Base-by-base conservation (phyloP, 257 asterid species). In the Echites panduratus region DNA sequence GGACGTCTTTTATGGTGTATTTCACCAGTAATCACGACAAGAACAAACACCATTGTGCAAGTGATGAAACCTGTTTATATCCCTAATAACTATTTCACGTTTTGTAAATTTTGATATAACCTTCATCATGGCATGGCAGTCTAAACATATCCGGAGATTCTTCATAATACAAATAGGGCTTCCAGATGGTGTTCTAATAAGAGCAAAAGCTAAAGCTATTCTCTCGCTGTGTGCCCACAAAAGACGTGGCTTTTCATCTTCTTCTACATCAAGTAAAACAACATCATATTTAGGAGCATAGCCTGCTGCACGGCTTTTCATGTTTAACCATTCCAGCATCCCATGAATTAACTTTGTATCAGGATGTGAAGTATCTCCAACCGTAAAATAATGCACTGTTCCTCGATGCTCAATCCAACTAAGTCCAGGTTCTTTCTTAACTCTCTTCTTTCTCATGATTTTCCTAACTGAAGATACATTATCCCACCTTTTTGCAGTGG, bases 181-280 rank as follows among this genome's bases (percentile, higher is more conserved):
- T 76, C 92, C 88, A 10, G 84, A 72, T 27, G 95, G 90, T 63
- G 77, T 84, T 82, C 89, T 81, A 53, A 88, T 45, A 65, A 93
- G 90, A 70, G 96, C 94, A 83, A 79, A 93, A 69, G 96, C 94
- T 76, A 93, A 75, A 79, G 98, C 96, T 74, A 91, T 78, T 77
- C 97, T 89, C 79, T 93, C 98, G 68, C 98, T 93, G 74, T 93
- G 98, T 52, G 80, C 75, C 98, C 98, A 91, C 77, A 91, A 82
- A n/a, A 91, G 86, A 27, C 91, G 91, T 11, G 82, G 81, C 84
- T 93, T 93, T 65, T 93, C 96, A 76, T 89, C 98, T 74, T 93
- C 96, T 44, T 89, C 98, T 67, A 93, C 96, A 79, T 89, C 94
- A 74, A 91, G 97, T 86, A 93, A 77, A 82, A 93, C 74, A 72